Evolutionary conservation across 352 stramenopile species (phyloP), one percentile per base, ranked within the genome.

Genomic region (Globisporangium uncinulatum): DNA sequence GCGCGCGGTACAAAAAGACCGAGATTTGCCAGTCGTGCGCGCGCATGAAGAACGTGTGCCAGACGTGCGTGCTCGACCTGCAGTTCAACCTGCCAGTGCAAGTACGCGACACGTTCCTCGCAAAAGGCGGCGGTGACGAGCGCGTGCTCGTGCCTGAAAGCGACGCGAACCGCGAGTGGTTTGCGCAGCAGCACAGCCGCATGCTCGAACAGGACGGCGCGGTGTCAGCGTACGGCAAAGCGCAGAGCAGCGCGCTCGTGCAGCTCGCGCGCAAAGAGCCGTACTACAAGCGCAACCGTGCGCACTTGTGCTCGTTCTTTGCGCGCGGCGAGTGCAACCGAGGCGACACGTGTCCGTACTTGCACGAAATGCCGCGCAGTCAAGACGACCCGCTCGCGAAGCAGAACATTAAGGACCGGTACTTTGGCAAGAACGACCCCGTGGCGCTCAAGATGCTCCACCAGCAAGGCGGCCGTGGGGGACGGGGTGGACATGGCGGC

Each of bases 1-100:
- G 97, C 49, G 96, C 92, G 34, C 90, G 97, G 31, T 97, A 99
- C 74, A 99, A 99, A 77, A 97, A 96, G 79, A 98, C 97, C 13
- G 92, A 97, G 75, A 97, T 99, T 57, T 99, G 97, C 71, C 89
- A 98, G 57, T 97, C 83, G 15, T 99, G 97, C 73, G 92, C 97
- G n/a, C 95, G 97, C 68, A 96, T 98, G 67, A 99, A 99, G 74
- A 99, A 99, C 76, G 95, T 99, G 6, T 99, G 97, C 73, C 97
- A 99, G 80, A 97, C 96, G 0, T 99, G 97, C 59, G 95, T 99
- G 47, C 89, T 99, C 52, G 97, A 99, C 74, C 74, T 99, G 62
- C 94, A 98, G 71, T 99, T 98, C 69, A 97, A 98, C 68, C 70
- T 98, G 39, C 93, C 93, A 0, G 94, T 98, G 49, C 89, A 97